Evolutionary conservation across 2,329 filamentous ascomycete species (phyloP).

Genomic region (Nannizziopsis arthrosporioides): DNA sequence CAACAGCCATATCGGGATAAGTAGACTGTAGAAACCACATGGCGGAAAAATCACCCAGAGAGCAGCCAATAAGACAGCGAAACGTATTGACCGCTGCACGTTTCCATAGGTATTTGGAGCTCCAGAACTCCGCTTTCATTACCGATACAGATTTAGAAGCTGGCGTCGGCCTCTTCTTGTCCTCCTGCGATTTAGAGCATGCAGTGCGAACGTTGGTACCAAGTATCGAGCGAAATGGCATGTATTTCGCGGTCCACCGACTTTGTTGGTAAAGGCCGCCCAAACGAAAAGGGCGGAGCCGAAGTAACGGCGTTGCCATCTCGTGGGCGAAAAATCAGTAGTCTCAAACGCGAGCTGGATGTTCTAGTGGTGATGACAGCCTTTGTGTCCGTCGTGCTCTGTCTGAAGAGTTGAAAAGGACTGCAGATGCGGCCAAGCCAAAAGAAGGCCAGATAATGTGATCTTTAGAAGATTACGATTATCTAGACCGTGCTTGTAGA

Average conservation of each 20-base stretch:
- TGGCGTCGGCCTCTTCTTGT: background rate
- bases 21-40: conserved; percentile 45
- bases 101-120: conserved; percentile 34
- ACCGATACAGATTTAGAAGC: background rate
- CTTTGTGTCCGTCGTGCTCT: conserved; percentile 9
- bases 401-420: background rate
- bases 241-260: background rate
- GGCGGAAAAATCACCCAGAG: conserved; percentile 44
- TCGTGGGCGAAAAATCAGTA: background rate
- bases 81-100: conserved; percentile 45
- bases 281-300: background rate
- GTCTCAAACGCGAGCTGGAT: background rate
- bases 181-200: conserved; percentile 8
- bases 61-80: conserved; percentile 46
- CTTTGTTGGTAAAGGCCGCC: background rate
- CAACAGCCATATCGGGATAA: conserved; percentile 38
- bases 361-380: conserved; percentile 8
- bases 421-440: conserved; percentile 12
- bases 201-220: conserved; percentile 1
- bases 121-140: conserved; percentile 25
- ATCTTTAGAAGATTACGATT: conserved; percentile 12
- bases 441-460: conserved; percentile 10
- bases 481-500: conserved; percentile 11
- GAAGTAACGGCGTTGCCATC: background rate
- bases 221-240: background rate